phyloP scores from a whole-genome alignment of 495 filamentous ascomycete species.

The Penicillium parvum region DNA sequence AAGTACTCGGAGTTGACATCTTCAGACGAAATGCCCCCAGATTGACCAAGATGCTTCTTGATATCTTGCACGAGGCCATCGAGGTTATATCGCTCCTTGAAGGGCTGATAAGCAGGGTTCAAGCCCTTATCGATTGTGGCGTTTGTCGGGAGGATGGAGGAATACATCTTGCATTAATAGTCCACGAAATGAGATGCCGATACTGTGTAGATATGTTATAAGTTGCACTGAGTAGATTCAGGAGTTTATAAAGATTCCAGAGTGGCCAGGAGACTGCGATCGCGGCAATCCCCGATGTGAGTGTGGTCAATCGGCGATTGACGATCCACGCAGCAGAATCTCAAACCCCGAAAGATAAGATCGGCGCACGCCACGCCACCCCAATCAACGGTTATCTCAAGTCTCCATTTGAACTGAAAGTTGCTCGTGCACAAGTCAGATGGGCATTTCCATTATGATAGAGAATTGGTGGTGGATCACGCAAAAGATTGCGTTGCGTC shows the following conservation, averaged over 20 bases:
- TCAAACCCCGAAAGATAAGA: constrained; percentile 5
- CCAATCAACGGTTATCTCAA: not conserved
- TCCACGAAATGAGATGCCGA: no score
- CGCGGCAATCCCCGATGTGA: constrained; percentile 14
- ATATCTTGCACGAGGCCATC: constrained; percentile 29
- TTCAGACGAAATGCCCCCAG: constrained; percentile 26
- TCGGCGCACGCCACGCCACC: not conserved
- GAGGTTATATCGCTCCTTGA: constrained; percentile 23
- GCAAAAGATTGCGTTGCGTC: no score
- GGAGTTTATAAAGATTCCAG: constrained; percentile 2
- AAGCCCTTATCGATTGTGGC: constrained; percentile 12
- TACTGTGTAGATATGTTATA: no score
- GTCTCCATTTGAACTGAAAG: not conserved
- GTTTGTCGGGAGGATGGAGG: constrained; percentile 8
- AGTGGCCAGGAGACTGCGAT: not conserved
- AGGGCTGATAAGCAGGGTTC: constrained; percentile 16
- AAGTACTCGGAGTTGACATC: constrained; percentile 28
- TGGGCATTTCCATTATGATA: no score
- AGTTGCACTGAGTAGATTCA: no score
- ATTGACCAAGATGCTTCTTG: constrained; percentile 26
- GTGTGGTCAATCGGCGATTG: constrained; percentile 15
- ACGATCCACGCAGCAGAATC: not conserved
- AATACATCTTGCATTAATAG: constrained; percentile 11
- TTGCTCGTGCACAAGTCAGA: not conserved
- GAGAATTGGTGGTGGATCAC: no score